A percentile compares a stretch with the other conserved stretches of the same genome.
phyloP scores from a whole-genome alignment of 1,139 yeast genomes.

The Pichia sp. region DNA sequence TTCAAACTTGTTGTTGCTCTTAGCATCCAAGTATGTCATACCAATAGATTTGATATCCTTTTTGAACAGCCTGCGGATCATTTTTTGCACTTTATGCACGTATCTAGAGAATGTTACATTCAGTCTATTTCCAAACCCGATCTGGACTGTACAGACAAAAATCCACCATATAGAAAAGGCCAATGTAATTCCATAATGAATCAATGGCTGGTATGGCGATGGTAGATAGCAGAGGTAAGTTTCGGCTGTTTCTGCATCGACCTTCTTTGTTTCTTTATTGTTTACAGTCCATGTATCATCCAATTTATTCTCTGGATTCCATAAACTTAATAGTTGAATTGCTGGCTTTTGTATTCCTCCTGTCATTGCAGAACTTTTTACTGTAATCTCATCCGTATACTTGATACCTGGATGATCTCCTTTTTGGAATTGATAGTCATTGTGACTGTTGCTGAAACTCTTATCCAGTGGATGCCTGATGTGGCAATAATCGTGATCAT shows the following conservation, averaged over 20 bases:
- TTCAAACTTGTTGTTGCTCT: not conserved
- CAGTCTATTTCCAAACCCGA: slow-evolving; percentile 9
- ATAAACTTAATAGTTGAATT: slow-evolving; percentile 69
- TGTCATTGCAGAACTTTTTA: slow-evolving; percentile 88
- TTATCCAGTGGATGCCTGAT: slow-evolving; percentile 48
- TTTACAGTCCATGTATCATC: slow-evolving; percentile 16
- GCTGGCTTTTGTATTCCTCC: slow-evolving; percentile 86
- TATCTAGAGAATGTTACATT: slow-evolving; percentile 1
- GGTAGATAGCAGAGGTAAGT: slow-evolving; percentile 71
- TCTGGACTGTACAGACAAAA: slow-evolving; percentile 16
- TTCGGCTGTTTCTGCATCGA: slow-evolving; percentile 33
- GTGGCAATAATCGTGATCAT: slow-evolving; percentile 94
- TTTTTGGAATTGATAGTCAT: slow-evolving; percentile 13
- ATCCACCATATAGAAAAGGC: slow-evolving; percentile 19
- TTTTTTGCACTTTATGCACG: not conserved
- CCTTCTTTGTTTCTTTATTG: slow-evolving; percentile 21
- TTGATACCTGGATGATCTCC: slow-evolving; percentile 31
- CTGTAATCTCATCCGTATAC: slow-evolving; percentile 70
- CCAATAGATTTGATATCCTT: slow-evolving; percentile 10
- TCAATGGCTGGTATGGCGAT: slow-evolving; percentile 54
- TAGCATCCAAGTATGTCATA: slow-evolving; percentile 9
- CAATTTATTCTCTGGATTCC: slow-evolving; percentile 41
- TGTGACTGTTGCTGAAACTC: slow-evolving; percentile 1
- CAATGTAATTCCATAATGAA: slow-evolving; percentile 34
- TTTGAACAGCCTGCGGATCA: not conserved